A percentile compares a stretch with the other conserved stretches of the same genome.
Conservation (phyloP, 176 grass and related monocot genomes). For the Dactylis glomerata region DNA sequence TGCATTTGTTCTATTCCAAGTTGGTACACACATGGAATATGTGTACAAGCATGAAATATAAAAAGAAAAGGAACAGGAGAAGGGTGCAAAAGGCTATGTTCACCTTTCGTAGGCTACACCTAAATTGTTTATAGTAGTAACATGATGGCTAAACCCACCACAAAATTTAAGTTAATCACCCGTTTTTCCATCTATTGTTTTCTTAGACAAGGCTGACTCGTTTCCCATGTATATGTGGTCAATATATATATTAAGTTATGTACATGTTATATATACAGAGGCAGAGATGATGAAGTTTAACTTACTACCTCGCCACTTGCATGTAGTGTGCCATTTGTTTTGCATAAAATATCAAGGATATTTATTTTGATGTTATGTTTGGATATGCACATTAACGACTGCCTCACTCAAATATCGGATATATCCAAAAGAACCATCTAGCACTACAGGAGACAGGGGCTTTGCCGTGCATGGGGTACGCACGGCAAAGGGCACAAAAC, state of each 20-base stretch:
- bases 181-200: background rate
- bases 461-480: no score
- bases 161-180: background rate
- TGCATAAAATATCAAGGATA: background rate
- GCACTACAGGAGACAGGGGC: no score
- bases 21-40: conserved; percentile 44
- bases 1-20: conserved; percentile 42
- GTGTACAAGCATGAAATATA: conserved; percentile 29
- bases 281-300: background rate
- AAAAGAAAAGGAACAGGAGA: conserved; percentile 10
- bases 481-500: no score
- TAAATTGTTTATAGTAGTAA: background rate
- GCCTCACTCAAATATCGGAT: background rate
- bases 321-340: background rate
- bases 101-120: conserved; percentile 19
- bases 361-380: background rate
- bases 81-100: conserved; percentile 4
- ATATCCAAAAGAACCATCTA: background rate
- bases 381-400: background rate
- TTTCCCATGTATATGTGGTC: background rate
- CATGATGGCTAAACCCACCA: background rate
- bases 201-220: background rate
- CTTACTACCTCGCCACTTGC: background rate
- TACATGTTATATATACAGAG: background rate
- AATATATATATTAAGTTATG: background rate